Percentiles rank a stretch among this genome's conserved stretches.
phyloP scores from a whole-genome alignment of 768 basidiomycete genomes.

The Pulveroboletus sp. region DNA sequence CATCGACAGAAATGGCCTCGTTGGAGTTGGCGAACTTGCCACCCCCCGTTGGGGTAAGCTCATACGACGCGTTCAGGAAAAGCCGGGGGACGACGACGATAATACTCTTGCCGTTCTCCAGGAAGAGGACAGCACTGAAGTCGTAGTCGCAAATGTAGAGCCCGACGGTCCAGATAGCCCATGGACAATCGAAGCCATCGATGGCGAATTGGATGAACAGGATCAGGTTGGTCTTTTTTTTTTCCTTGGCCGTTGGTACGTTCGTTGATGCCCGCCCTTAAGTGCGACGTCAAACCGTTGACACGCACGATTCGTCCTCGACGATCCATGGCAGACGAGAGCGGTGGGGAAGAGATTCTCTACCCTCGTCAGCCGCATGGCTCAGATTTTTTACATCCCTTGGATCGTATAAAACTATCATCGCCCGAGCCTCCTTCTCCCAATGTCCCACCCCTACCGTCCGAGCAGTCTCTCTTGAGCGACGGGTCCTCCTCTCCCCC shows the following conservation, averaged over 20 bases:
- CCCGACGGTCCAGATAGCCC: slow-evolving; percentile 69
- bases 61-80: slow-evolving; percentile 33
- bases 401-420: slow-evolving; percentile 29
- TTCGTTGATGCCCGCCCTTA: slow-evolving; percentile 3
- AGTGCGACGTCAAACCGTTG: slow-evolving; percentile 44
- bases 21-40: slow-evolving; percentile 92
- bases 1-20: slow-evolving; percentile 82
- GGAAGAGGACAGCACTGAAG: slow-evolving; percentile 31
- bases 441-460: slow-evolving; percentile 30
- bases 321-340: slow-evolving; percentile 74
- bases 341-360: slow-evolving; percentile 85
- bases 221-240: slow-evolving; percentile 50
- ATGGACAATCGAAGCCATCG: slow-evolving; percentile 85
- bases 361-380: slow-evolving; percentile 63
- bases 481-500: slow-evolving; percentile 46
- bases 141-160: slow-evolving; percentile 33
- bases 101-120: slow-evolving; percentile 27
- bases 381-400: slow-evolving; percentile 28
- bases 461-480: slow-evolving; percentile 27
- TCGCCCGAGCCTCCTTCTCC: slow-evolving; percentile 28
- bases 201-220: slow-evolving; percentile 69
- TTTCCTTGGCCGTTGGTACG: not conserved
- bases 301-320: slow-evolving; percentile 51
- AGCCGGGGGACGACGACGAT: slow-evolving; percentile 39
- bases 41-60: slow-evolving; percentile 90